A percentile compares a stretch with the other conserved stretches of the same genome.
Evolutionary conservation across 2,329 filamentous ascomycete genomes (phyloP).

Genomic region (Lecanicillium sp.): DNA sequence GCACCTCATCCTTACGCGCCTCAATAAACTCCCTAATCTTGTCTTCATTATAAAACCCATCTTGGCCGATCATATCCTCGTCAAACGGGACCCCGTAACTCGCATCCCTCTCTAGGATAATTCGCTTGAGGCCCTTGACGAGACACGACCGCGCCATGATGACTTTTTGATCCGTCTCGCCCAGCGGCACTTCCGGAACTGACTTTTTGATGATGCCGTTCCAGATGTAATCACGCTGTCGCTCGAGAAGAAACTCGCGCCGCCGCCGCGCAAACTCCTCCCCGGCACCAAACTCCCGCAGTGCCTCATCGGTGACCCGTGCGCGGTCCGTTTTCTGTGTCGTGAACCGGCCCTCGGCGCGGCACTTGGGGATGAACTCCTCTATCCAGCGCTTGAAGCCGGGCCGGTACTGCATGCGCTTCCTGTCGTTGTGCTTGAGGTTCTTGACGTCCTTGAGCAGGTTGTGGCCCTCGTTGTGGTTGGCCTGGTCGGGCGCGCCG

Average conservation of each 20-base stretch:
- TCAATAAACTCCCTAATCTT: constrained; percentile 37
- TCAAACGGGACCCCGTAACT: constrained; percentile 30
- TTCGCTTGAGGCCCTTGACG: constrained; percentile 40
- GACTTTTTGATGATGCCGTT: constrained; percentile 37
- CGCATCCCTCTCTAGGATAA: constrained; percentile 41
- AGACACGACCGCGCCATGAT: constrained; percentile 28
- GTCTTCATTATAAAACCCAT: constrained; percentile 40
- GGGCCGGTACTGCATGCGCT: constrained; percentile 47
- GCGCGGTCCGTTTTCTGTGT: constrained; percentile 30
- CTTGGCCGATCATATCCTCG: constrained; percentile 24
- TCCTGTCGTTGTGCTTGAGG: constrained; percentile 50
- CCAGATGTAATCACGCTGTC: constrained; percentile 38
- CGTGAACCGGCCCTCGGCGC: constrained; percentile 32
- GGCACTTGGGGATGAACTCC: constrained; percentile 53
- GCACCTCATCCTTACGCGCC: constrained; percentile 32
- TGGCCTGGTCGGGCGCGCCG: background rate
- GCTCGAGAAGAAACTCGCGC: constrained; percentile 34
- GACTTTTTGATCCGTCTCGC: constrained; percentile 21
- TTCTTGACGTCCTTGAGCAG: constrained; percentile 25
- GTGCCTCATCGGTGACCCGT: constrained; percentile 45
- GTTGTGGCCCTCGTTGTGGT: constrained; percentile 8
- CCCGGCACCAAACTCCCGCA: constrained; percentile 43
- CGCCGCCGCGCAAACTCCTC: constrained; percentile 39
- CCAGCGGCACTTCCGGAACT: constrained; percentile 24
- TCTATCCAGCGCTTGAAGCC: constrained; percentile 57